Base-by-base conservation (phyloP, 495 filamentous ascomycete species). In the Talaromyces liani region DNA sequence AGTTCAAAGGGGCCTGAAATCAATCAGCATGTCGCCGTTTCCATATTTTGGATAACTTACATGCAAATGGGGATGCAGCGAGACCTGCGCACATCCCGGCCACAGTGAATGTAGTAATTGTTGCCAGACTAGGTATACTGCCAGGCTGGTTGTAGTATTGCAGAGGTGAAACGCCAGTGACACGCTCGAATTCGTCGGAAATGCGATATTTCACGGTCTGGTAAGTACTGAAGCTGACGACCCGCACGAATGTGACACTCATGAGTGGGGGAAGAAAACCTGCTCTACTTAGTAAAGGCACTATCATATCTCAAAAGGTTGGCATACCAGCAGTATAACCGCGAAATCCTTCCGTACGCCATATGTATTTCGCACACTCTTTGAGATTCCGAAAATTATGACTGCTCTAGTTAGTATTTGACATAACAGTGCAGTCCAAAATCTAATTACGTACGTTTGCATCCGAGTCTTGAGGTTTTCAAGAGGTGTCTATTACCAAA, bases 171-270 rank as follows among this genome's bases (percentile, higher is more conserved):
- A 81, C 77, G 25, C 89, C 90, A 54, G 87, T 87, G 61, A 86
- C 75, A 36, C 68, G 63, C 47, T 77, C 65, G n/a, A 76, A 64
- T 9, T 70, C 67, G 7, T 72, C 71, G 41, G 90, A 87, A 68
- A 93, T 88, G 10, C 77, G 74, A 72, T 91, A 85, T 75, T 96
- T 97, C 45, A 90, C 88, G 41, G 82, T 82, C 73, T 92, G 91
- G 77, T 97, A 97, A 61, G 93, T 88, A 36, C 91, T 93, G 71
- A 97, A 96, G n/a, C 91, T 94, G 58, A 96, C 82, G 20, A 93
- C 94, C 39, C 93, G 87, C 61, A 96, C 92, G 57, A 91, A 82
- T 8, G 93, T 96, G 58, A 97, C 89, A 78, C 90, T 94, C 20
- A 85, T 85, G 70, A 97, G 80, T 34, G 93, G 93, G 57, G 91